phyloP scores from a whole-genome alignment of 805 yeast genomes.

The Kazachstania taianensis region DNA sequence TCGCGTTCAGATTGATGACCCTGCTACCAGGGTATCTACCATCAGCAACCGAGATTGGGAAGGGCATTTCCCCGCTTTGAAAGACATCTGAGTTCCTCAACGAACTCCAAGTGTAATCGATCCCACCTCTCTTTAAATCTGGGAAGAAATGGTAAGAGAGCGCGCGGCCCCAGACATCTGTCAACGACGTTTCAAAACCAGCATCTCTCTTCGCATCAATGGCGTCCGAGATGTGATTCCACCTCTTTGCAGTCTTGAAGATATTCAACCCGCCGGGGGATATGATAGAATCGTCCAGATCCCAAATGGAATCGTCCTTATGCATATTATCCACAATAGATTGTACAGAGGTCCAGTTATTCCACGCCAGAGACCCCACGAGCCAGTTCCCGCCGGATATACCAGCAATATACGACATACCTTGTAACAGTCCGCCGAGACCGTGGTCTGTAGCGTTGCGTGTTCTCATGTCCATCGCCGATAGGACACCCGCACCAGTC shows the following conservation, averaged over 20 bases:
- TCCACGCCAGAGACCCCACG: slow-evolving; percentile 54
- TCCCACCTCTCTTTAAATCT: slow-evolving; percentile 49
- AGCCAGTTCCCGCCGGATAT: slow-evolving; percentile 84
- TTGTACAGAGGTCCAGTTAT: slow-evolving; percentile 65
- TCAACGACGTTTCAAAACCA: slow-evolving; percentile 54
- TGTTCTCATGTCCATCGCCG: slow-evolving; percentile 76
- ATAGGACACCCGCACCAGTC: slow-evolving; percentile 71
- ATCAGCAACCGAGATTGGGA: slow-evolving; percentile 56
- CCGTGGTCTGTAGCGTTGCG: slow-evolving; percentile 42
- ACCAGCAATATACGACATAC: slow-evolving; percentile 63
- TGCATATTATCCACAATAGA: slow-evolving; percentile 37
- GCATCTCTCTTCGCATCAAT: slow-evolving; percentile 45
- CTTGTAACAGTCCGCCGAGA: slow-evolving; percentile 65
- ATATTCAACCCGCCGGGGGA: slow-evolving; percentile 55
- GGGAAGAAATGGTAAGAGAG: slow-evolving; percentile 66
- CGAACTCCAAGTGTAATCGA: slow-evolving; percentile 48
- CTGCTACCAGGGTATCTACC: slow-evolving; percentile 55
- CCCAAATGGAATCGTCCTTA: slow-evolving; percentile 49
- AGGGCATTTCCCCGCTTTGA: slow-evolving; percentile 55
- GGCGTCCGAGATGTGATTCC: slow-evolving; percentile 44
- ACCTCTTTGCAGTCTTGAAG: slow-evolving; percentile 41
- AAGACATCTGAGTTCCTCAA: slow-evolving; percentile 53
- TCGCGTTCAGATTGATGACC: slow-evolving; percentile 54
- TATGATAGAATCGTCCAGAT: slow-evolving; percentile 51
- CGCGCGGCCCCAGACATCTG: slow-evolving; percentile 76